Evolutionary conservation across 2,329 filamentous ascomycete genomes (phyloP), one percentile per base, ranked within the genome.

Genomic region (Lecanicillium sp.): DNA sequence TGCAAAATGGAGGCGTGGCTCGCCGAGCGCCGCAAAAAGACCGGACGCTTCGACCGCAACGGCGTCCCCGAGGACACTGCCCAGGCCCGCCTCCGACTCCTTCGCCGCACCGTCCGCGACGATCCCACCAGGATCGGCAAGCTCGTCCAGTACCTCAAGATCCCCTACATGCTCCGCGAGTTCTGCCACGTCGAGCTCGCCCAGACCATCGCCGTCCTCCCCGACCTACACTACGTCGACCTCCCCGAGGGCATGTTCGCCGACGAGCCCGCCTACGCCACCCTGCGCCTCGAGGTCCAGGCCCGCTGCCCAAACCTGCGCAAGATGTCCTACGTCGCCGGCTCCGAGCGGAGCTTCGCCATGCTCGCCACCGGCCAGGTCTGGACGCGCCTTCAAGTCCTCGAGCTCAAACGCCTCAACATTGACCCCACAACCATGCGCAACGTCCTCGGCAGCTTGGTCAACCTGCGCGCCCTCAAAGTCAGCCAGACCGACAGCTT

Each of bases 81-180:
- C 5, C 79, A 83, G 53, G 78, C 79, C 53, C 83, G 91, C 26
- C 75, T 97, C 43, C 78, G 82, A 58, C 76, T 95, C 48, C 78
- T 97, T 39, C 87, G 85, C 62, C 81, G 89, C 52, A 89, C 90
- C 1, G 80, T 96, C 42, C 82, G 90, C 53, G 86, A 91, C 42
- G 84, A 90, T 52, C 78, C 81, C 19, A 80, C 75, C 8, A 70
- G 76, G 21, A 70, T 95, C 38, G 89, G 84, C 27, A 72, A 77
- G 48, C 72, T 81, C 35, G 87, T 95, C 5, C 71, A 84, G 60
- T 90, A 84, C 58, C 74, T 97, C 59, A 95, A 95, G 71, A 83
- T 89, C 51, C 89, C 91, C 6, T 96, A 95, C 66, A 96, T 96
- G 91, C 84, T 91, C 46, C 83, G 91, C 50, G 89, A 96, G 69